These are phyloP conservation scores for Phaffomyces opuntiae DNA, from an alignment of 805 yeast genomes.

Conservation along the genomic window DNA sequence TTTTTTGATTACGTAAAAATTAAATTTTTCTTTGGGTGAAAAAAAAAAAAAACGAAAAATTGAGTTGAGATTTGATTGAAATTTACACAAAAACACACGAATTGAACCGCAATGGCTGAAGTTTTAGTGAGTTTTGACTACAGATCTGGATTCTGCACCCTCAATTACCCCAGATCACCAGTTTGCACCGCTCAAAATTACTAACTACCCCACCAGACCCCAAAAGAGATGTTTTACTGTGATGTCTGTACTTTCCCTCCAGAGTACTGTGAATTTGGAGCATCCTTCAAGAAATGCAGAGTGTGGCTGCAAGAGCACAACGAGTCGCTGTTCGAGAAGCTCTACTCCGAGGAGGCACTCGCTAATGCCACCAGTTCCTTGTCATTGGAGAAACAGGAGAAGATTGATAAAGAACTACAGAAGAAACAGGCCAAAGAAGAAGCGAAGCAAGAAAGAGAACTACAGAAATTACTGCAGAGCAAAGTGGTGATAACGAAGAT, in stretches of 20 bases:
- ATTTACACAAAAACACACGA: not conserved
- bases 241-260: conserved; percentile 81
- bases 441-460: conserved; percentile 75
- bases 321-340: conserved; percentile 44
- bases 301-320: conserved; percentile 66
- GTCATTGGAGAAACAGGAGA: conserved; percentile 71
- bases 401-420: conserved; percentile 72
- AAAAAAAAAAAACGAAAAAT: too few relatives aligned
- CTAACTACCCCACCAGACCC: conserved; percentile 3
- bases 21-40: not conserved
- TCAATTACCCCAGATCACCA: not conserved
- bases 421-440: conserved; percentile 84
- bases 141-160: not conserved
- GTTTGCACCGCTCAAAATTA: too few relatives aligned
- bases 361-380: conserved; percentile 54
- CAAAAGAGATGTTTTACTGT: conserved; percentile 54
- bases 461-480: conserved; percentile 69
- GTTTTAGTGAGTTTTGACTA: conserved; percentile 1
- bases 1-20: not conserved
- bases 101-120: conserved; percentile 3
- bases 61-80: not conserved
- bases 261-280: conserved; percentile 90
- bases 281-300: conserved; percentile 72
- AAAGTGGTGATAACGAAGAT: conserved; percentile 80
- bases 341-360: conserved; percentile 55